Base-by-base conservation (phyloP, 2,329 filamentous ascomycete genomes). In the Trichoderma sp. region DNA sequence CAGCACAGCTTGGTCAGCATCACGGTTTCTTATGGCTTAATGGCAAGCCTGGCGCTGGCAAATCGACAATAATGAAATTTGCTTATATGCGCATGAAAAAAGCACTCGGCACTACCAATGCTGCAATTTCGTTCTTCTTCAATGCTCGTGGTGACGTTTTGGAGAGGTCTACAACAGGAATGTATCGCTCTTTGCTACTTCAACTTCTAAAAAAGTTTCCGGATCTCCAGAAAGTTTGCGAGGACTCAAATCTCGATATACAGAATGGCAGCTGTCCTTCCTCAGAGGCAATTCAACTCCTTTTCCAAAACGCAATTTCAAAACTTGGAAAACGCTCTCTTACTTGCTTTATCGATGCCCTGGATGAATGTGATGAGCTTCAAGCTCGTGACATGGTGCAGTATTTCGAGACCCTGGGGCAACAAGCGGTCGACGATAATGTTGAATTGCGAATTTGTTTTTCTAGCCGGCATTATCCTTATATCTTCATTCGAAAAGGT, bases 101-200 rank as follows among this genome's bases (percentile, higher is more conserved):
- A 4, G 4, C 3, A 14, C 24, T 24, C 8, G 6, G 11, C 2
- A 21, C 5, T 6, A 35, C 14, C 8, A 11, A 21, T 21, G 21
- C 47, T 4, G 49, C 61, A 4, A n/a, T 60, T 5, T 67, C 68
- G 4, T 86, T 85, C 75, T 87, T 86, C 76, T 87, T 87, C 78
- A 83, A 85, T 64, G 83, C 84, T 0, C 75, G 83, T 64, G 84
- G 84, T 0, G 75, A 76, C 0, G 33, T 74, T 13, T 74, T 84
- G 10, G 83, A 87, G 70, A 84, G 79, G 70, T 81, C 83, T 0
- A 77, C 77, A 0, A 21, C 76, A 0, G 85, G 86, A 3, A 79
- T 88, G 73, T 86, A 86, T 72, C 80, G 84, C 7, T 84, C 83
- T 0, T 71, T 88, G 7, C 69, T 87, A 0, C 73, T 75, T 8